Evolutionary conservation across 306 rosid species (phyloP).

Genomic region (Quercus suber): DNA sequence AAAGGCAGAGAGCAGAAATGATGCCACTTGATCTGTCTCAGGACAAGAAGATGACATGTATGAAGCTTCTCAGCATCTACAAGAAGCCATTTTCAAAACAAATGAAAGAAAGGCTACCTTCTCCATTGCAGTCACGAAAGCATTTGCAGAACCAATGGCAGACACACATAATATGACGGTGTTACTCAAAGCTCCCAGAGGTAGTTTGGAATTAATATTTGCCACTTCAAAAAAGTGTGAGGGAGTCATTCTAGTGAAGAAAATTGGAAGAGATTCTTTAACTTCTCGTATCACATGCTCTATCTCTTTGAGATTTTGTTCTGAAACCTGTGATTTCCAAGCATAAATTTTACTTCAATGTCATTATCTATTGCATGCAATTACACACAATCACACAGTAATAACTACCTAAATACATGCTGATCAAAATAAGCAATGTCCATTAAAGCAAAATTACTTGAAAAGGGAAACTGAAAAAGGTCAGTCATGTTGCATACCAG

Average conservation of each 20-base stretch:
- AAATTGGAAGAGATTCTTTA: constrained; percentile 49
- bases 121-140: constrained; percentile 65
- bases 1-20: neutral
- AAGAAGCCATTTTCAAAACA: constrained; percentile 9
- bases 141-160: constrained; percentile 81
- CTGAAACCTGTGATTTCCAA: constrained; percentile 57
- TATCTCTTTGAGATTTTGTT: constrained; percentile 46
- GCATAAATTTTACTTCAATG: constrained; percentile 19
- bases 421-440: neutral
- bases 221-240: constrained; percentile 58
- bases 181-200: constrained; percentile 43
- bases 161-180: constrained; percentile 63
- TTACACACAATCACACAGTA: constrained; percentile 9
- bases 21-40: neutral
- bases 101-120: constrained; percentile 44
- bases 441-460: constrained; percentile 1
- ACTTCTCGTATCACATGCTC: constrained; percentile 35
- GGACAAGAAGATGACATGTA: neutral
- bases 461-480: neutral
- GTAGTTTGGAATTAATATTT: constrained; percentile 33
- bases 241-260: constrained; percentile 79
- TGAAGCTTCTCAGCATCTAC: constrained; percentile 4
- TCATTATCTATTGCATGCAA: neutral
- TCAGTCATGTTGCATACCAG: constrained; percentile 41
- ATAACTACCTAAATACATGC: neutral